These are phyloP conservation scores for Penicillium paxilli DNA, from an alignment of 495 filamentous ascomycete genomes.

Conservation along the genomic window DNA sequence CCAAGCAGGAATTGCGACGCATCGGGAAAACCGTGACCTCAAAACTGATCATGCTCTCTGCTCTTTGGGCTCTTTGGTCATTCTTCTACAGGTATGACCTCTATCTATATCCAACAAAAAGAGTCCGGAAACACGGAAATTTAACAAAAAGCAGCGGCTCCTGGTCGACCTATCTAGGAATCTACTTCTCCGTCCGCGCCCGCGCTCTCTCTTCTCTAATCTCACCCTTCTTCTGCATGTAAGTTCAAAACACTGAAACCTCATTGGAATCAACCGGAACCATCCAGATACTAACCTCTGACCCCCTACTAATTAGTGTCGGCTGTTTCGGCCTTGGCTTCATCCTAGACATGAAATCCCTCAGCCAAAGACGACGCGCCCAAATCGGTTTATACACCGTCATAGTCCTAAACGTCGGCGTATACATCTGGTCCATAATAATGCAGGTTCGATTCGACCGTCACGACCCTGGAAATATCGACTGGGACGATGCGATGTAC, in stretches of 20 bases:
- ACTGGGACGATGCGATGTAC: constrained; percentile 27
- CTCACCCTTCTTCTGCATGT: constrained; percentile 36
- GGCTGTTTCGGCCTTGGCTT: constrained; percentile 34
- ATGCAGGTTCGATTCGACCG: constrained; percentile 27
- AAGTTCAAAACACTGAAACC: background rate
- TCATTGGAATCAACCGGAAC: background rate
- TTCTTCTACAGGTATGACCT: constrained; percentile 29
- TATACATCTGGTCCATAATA: constrained; percentile 34
- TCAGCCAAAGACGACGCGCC: constrained; percentile 31
- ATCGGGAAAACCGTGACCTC: constrained; percentile 30
- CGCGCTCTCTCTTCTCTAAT: constrained; percentile 31
- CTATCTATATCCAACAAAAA: background rate
- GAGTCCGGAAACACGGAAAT: background rate
- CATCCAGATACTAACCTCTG: background rate
- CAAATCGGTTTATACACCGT: constrained; percentile 30
- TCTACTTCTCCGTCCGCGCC: constrained; percentile 31
- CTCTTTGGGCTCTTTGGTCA: constrained; percentile 31
- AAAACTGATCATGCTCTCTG: constrained; percentile 27
- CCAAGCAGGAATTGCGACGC: constrained; percentile 24
- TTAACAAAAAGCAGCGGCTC: constrained; percentile 21
- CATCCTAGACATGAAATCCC: constrained; percentile 30
- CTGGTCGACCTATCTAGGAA: constrained; percentile 30
- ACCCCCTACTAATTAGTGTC: constrained; percentile 9
- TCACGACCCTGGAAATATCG: constrained; percentile 26
- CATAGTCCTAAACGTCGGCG: constrained; percentile 27